Evolutionary conservation across 352 stramenopile species (phyloP), one percentile per base, ranked within the genome.

Genomic region (Pythium guiyangense): DNA sequence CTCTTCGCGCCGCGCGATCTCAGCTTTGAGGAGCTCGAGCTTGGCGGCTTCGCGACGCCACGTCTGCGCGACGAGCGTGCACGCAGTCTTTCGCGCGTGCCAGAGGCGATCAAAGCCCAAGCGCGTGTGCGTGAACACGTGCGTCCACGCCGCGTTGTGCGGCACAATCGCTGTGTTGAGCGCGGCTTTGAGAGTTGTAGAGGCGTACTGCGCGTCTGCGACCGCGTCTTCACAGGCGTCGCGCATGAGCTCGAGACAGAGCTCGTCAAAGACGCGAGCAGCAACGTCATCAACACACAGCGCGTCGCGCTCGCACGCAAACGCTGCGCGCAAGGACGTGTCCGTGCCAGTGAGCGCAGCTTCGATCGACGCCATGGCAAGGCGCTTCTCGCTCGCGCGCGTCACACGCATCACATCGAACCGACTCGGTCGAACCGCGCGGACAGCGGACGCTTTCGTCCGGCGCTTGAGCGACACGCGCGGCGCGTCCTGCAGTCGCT

Each of bases 311-410:
- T 84, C 77, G 2, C 46, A 27, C 18, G 64, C 58, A 45, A 79
- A 79, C 4, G 47, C 45, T 1, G n/a, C 49, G 2, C 70, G 54
- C 20, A 88, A 18, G 10, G 58, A 20, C 20, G 10, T 43, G 31
- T 89, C 69, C 25, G 70, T 74, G 0, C 42, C 35, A 1, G 84
- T 34, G 10, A 90, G 58, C 6, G 43, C 54, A 5, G 77, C 57
- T 42, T 92, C 83, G 8, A 90, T 69, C 0, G 59, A 57, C 29
- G 66, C 60, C 79, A 92, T 90, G 0, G 76, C 67, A 1, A 88
- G 55, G 0, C 80, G 78, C 54, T 91, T 93, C 58, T 88, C 75
- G 51, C 65, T 69, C 15, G 79, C 79, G 34, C 80, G 59, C n/a
- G 77, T 49, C 8, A 89, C 67, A 11, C 79, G 68, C 25, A 83